Percentiles rank a stretch among this genome's conserved stretches.
phyloP scores from a whole-genome alignment of 192 early-diverging fungal genomes.

The Podila verticillata region DNA sequence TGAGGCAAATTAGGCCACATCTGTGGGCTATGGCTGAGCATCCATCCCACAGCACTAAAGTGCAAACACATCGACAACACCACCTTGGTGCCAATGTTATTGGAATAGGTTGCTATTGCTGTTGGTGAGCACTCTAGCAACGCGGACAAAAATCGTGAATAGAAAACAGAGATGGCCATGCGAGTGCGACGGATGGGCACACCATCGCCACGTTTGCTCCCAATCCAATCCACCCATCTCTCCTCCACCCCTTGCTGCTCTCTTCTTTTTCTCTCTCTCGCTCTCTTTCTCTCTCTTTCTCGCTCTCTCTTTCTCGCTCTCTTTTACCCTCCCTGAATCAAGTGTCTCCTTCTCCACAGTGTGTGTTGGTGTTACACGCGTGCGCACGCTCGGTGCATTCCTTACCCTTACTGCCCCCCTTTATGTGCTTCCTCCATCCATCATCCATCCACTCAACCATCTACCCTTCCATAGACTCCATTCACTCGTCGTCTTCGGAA shows the following conservation, averaged over 20 bases:
- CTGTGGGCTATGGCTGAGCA: too few species aligned
- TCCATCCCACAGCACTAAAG: too few species aligned
- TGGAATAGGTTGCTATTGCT: too few species aligned
- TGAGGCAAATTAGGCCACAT: not conserved
- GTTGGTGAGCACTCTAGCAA: too few species aligned
- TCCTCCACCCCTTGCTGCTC: not conserved
- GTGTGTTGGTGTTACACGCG: too few species aligned
- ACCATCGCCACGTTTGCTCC: slow-evolving; percentile 1
- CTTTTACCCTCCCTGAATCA: not conserved
- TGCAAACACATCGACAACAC: too few species aligned
- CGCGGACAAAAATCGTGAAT: too few species aligned
- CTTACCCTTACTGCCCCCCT: not conserved
- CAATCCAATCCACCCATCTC: not conserved
- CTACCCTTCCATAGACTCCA: not conserved
- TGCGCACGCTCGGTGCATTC: too few species aligned
- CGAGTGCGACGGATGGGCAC: too few species aligned
- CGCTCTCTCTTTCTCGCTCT: not conserved
- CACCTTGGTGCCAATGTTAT: too few species aligned
- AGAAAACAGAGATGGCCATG: too few species aligned
- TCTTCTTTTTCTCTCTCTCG: slow-evolving; percentile 1
- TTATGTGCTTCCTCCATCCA: not conserved
- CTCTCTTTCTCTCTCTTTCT: not conserved
- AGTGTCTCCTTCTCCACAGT: too few species aligned
- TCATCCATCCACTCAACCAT: not conserved
- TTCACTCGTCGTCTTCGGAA: not conserved